These are phyloP conservation scores for Buddleja alternifolia DNA, from an alignment of 257 asterid species.

Conservation along the genomic window DNA sequence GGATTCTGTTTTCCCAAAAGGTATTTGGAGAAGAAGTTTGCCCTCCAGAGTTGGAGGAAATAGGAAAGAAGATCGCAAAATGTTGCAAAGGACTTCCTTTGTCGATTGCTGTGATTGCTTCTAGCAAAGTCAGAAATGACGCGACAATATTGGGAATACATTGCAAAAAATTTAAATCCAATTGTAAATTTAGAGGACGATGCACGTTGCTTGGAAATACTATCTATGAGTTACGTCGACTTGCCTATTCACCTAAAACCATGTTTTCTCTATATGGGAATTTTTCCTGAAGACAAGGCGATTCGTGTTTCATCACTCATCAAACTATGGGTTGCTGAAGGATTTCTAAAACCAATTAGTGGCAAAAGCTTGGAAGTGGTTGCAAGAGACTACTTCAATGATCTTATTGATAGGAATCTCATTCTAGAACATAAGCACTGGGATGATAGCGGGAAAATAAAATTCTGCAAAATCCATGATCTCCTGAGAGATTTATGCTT, in stretches of 20 bases:
- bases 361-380: not conserved
- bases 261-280: not conserved
- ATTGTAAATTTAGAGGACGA: not conserved
- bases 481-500: slow-evolving; percentile 18
- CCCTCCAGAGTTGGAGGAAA: slow-evolving; percentile 11
- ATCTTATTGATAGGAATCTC: slow-evolving; percentile 1
- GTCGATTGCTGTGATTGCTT: slow-evolving; percentile 6
- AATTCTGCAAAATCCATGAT: not conserved
- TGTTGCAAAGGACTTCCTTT: slow-evolving; percentile 21
- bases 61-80: slow-evolving; percentile 7
- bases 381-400: not conserved
- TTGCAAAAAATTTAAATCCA: not conserved
- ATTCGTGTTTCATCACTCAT: not conserved
- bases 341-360: not conserved
- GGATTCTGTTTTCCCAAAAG: not conserved
- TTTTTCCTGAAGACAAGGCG: not conserved
- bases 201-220: not conserved
- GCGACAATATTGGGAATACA: not conserved
- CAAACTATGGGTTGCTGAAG: slow-evolving; percentile 21
- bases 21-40: not conserved
- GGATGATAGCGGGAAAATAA: not conserved
- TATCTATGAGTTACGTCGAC: not conserved
- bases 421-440: not conserved
- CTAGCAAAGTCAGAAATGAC: not conserved
- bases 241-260: slow-evolving; percentile 21